Evolutionary conservation across 1,284 basidiomycete species (phyloP), one percentile per base, ranked within the genome.

Genomic region (Cutaneotrichosporon dermatis): DNA sequence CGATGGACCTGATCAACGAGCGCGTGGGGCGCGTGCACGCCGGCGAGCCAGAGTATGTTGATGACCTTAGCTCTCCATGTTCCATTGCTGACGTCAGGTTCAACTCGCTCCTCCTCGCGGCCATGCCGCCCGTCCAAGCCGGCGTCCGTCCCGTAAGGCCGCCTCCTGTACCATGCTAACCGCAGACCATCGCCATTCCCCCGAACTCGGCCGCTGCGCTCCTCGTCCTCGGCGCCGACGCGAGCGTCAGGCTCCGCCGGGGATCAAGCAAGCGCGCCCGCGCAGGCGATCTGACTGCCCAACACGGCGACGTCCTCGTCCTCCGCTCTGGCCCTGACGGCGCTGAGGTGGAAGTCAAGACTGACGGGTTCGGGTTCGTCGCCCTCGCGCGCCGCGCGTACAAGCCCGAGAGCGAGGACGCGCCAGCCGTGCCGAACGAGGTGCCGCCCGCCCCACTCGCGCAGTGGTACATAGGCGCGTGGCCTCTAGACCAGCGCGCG

Each of bases 231-330:
- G 72, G 72, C 4, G 69, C 71, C 2, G 69, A 72, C 44, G 61
- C 53, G 3, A 35, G 9, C 3, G 7, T 72, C 34, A 55, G 55
- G 39, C 57, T 40, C 36, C 36, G 37, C 7, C 35, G 42, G 25
- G 25, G 25, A 25, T 25, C 25, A 25, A 25, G 25, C 7, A 36
- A 11, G 43, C 53, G 36, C 33, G 42, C n/a, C 13, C 66, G 66
- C 36, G 55, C 52, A 33, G 70, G 65, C 39, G 64, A 69, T 13
- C 6, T 76, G 7, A 66, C 59, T 1, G 54, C 66, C 7, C 72
- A 73, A 54, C 75, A 76, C 60, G 75, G 75, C 5, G 75, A 76
- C 63, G 68, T 76, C 0, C 25, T 75, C 2, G 61, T 67, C 6
- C 43, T 72, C 37, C 63, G 61, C 49, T 58, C 69, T 4, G 72